Evolutionary conservation across 139 green algal species (phyloP).

Genomic region (Dunaliella primolecta): DNA sequence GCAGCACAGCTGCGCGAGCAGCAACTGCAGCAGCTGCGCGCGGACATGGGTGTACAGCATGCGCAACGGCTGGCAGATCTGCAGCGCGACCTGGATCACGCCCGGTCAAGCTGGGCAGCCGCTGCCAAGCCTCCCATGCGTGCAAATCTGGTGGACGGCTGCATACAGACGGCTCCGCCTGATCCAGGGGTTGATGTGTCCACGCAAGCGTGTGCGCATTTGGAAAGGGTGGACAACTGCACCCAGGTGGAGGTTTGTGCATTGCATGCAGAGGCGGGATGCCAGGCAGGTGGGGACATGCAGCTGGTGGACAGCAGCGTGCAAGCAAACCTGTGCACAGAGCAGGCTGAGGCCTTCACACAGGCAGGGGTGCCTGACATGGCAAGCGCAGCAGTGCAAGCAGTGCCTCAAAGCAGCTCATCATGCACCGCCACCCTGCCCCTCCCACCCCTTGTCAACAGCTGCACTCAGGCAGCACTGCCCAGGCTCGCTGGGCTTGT

Average conservation of each 20-base stretch:
- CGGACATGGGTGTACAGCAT: not conserved
- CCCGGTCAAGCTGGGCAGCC: not conserved
- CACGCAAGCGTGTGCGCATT: not conserved
- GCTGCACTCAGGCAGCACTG: no score
- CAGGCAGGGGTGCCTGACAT: no score
- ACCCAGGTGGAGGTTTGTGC: not conserved
- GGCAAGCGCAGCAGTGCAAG: not conserved
- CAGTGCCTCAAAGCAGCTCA: no score
- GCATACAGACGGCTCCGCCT: not conserved
- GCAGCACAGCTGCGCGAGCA: not conserved
- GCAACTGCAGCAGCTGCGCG: not conserved
- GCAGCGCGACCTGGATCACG: slow-evolving; percentile 1
- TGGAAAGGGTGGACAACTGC: not conserved
- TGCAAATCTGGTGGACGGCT: not conserved
- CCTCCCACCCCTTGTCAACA: no score
- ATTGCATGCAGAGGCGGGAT: not conserved
- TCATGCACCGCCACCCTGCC: no score
- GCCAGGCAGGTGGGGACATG: not conserved
- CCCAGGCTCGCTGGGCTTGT: no score
- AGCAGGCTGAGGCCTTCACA: no score
- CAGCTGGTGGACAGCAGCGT: not conserved
- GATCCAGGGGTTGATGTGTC: not conserved
- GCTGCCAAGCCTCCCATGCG: no score
- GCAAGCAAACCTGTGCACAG: not conserved
- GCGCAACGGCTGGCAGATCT: not conserved